Conservation (phyloP, 805 yeast genomes). For the Metschnikowia bowlesiae region DNA sequence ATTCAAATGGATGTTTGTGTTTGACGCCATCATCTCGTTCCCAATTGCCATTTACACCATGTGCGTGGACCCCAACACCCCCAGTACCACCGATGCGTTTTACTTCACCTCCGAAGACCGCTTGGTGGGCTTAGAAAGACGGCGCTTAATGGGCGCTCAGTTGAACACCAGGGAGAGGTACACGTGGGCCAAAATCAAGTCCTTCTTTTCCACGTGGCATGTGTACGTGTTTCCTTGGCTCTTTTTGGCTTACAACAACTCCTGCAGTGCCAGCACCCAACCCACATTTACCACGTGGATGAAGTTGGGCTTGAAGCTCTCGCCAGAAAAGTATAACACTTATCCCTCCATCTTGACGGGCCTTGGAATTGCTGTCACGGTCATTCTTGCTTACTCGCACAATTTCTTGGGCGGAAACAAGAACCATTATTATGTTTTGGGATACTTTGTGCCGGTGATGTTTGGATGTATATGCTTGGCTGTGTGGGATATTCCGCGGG, state of each 20-base stretch:
- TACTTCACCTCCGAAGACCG: slow-evolving; percentile 26
- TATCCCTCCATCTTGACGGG: slow-evolving; percentile 40
- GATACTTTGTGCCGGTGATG: slow-evolving; percentile 36
- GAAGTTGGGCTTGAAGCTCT: slow-evolving; percentile 29
- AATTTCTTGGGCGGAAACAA: slow-evolving; percentile 31
- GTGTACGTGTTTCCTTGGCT: slow-evolving; percentile 40
- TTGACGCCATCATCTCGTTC: slow-evolving; percentile 31
- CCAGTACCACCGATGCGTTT: slow-evolving; percentile 30
- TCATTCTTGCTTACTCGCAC: slow-evolving; percentile 32
- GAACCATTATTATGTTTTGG: slow-evolving; percentile 34
- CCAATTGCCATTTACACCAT: slow-evolving; percentile 32
- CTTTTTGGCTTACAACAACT: slow-evolving; percentile 36
- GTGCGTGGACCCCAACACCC: slow-evolving; percentile 32
- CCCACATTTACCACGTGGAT: slow-evolving; percentile 48
- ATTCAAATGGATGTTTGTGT: slow-evolving; percentile 33
- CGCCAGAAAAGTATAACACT: slow-evolving; percentile 33
- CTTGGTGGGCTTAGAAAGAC: slow-evolving; percentile 44
- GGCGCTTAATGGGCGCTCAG: slow-evolving; percentile 31
- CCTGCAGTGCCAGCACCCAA: slow-evolving; percentile 29
- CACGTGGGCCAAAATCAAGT: slow-evolving; percentile 36
- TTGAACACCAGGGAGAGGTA: slow-evolving; percentile 36
- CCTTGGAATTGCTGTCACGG: slow-evolving; percentile 33
- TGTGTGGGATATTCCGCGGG: slow-evolving; percentile 45
- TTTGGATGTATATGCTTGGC: slow-evolving; percentile 43
- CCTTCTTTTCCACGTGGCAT: slow-evolving; percentile 48